A percentile compares a stretch with the other conserved stretches of the same genome.
Conservation (phyloP, 805 yeast genomes). For the Saturnispora besseyi region DNA sequence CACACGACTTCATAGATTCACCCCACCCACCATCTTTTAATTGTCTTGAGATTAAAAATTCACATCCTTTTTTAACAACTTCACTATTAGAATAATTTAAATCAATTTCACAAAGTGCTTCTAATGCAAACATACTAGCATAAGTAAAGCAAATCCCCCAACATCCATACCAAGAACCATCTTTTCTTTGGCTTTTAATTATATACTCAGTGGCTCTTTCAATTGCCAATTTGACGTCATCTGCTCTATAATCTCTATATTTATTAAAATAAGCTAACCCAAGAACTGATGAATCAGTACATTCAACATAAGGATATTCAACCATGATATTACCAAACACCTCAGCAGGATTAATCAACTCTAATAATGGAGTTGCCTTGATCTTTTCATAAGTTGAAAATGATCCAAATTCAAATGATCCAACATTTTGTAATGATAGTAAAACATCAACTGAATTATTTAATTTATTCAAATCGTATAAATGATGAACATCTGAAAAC, state of each 20-base stretch:
- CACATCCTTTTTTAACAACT: slow-evolving; percentile 69
- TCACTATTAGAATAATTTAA: slow-evolving; percentile 52
- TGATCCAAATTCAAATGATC: slow-evolving; percentile 76
- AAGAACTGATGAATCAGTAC: slow-evolving; percentile 90
- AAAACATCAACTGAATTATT: slow-evolving; percentile 69
- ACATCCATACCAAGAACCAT: slow-evolving; percentile 97
- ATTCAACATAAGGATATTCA: slow-evolving; percentile 96
- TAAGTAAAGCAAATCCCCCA: slow-evolving; percentile 98
- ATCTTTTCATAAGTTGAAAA: slow-evolving; percentile 87
- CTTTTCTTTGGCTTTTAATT: slow-evolving; percentile 52
- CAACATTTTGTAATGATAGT: slow-evolving; percentile 67
- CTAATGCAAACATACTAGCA: slow-evolving; percentile 97
- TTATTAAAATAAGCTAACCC: slow-evolving; percentile 76
- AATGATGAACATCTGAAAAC: slow-evolving; percentile 32
- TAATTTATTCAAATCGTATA: slow-evolving; percentile 44
- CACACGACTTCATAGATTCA: slow-evolving; percentile 86
- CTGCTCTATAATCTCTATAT: slow-evolving; percentile 53
- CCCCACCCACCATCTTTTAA: slow-evolving; percentile 95
- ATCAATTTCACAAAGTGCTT: slow-evolving; percentile 71
- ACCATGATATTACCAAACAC: slow-evolving; percentile 98
- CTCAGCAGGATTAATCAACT: slow-evolving; percentile 86
- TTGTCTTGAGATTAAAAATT: slow-evolving; percentile 69
- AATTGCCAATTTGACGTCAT: slow-evolving; percentile 62
- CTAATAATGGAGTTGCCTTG: slow-evolving; percentile 70
- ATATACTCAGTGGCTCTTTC: slow-evolving; percentile 68